Base-by-base conservation (phyloP, 768 basidiomycete genomes). In the Lactarius deliciosus region DNA sequence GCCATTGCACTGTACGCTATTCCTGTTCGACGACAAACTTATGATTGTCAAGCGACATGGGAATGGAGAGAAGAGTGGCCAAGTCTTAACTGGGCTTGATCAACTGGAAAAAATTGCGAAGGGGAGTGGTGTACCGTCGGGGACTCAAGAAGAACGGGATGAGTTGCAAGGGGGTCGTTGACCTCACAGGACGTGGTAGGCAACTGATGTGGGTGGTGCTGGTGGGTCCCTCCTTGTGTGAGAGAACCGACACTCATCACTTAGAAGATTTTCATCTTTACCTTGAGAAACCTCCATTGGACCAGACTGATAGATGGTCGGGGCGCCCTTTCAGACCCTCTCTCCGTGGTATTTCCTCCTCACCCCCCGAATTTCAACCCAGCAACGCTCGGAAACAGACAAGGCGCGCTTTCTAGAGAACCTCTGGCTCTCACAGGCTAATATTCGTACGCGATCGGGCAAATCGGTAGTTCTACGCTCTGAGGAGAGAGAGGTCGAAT, bases 21-120 rank as follows among this genome's bases (percentile, higher is more conserved):
- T 98, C 75, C 81, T 99, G 56, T 98, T 99, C 74, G 91, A 95
- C 69, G 96, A 99, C 77, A 93, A 93, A 73, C 80, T 99, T 25
- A 82, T 98, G 75, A 86, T 99, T 67, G 91, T 88, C 57, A 98
- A 98, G 78, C 84, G 97, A 32, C 91, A 84, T 53, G 86, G 79
- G 38, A 90, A 82, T 73, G 88, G 86, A 50, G 92, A 90, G 75
- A 94, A 85, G 77, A 82, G 84, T 53, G 94, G 90, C 4, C 84
- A 85, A 57, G 75, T 82, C 11, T 75, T 94, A 57, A 81, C 90
- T 5, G 93, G 94, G 1, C 77, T 96, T 62, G 90, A 94, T 70
- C 87, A 90, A 30, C 77, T 91, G 16, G 92, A 94, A 57, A 91
- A 85, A 73, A 85, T 77, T n/a, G 66, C 85, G 1, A 90, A 87